Conservation (phyloP, 2,329 filamentous ascomycete species). For the Diaporthe eres region DNA sequence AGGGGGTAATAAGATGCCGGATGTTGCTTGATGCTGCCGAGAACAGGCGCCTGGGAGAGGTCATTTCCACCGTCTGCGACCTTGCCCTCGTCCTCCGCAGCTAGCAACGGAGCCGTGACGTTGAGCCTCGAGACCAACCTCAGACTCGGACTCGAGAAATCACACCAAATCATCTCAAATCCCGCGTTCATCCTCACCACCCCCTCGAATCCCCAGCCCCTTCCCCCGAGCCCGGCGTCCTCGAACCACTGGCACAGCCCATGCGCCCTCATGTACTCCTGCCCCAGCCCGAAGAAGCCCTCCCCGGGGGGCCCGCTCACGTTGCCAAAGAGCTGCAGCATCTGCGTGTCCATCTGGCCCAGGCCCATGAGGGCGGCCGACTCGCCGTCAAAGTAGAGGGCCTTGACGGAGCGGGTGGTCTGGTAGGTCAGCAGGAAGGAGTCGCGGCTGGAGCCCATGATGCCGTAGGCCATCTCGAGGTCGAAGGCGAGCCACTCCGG, state of each 20-base stretch:
- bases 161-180: slow-evolving; percentile 67
- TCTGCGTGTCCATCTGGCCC: slow-evolving; percentile 63
- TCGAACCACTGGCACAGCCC: slow-evolving; percentile 63
- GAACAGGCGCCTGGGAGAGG: neutral
- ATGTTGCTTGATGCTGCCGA: neutral
- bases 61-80: neutral
- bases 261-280: slow-evolving; percentile 62
- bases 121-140: slow-evolving; percentile 60
- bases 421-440: slow-evolving; percentile 65
- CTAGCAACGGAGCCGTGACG: slow-evolving; percentile 59
- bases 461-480: slow-evolving; percentile 67
- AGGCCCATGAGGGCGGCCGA: slow-evolving; percentile 62
- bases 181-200: slow-evolving; percentile 66
- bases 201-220: slow-evolving; percentile 63
- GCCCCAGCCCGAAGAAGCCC: slow-evolving; percentile 54
- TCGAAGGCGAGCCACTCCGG: slow-evolving; percentile 68
- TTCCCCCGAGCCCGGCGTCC: slow-evolving; percentile 56
- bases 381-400: slow-evolving; percentile 66
- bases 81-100: slow-evolving; percentile 36
- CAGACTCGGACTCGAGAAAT: slow-evolving; percentile 61
- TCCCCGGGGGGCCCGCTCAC: slow-evolving; percentile 52
- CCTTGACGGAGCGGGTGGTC: slow-evolving; percentile 57
- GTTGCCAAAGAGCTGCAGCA: slow-evolving; percentile 64
- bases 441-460: slow-evolving; percentile 60
- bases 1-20: slow-evolving; percentile 53